Evolutionary conservation across 2,329 filamentous ascomycete species (phyloP).

Genomic region (Cercospora zeina): DNA sequence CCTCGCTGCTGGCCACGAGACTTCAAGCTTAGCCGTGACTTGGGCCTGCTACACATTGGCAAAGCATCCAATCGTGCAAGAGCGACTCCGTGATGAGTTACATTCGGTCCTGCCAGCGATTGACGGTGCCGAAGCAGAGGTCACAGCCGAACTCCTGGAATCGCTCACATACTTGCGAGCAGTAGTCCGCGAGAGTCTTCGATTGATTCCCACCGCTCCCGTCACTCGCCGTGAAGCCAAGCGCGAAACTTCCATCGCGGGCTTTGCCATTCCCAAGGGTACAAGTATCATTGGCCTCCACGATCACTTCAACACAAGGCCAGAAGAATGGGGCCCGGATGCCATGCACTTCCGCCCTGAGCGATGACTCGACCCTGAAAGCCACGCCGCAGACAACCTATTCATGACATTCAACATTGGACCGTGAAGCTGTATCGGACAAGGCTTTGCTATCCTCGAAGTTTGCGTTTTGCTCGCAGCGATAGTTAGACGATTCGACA

Average conservation of each 20-base stretch:
- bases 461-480: constrained; percentile 8
- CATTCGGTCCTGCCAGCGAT: not conserved
- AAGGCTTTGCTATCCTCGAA: constrained; percentile 15
- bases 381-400: not conserved
- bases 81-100: constrained; percentile 5
- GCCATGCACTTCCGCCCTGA: constrained; percentile 10
- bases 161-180: not conserved
- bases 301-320: not conserved
- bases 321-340: constrained; percentile 2
- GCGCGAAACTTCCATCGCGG: constrained; percentile 10
- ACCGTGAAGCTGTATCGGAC: constrained; percentile 15
- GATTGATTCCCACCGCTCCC: constrained; percentile 4
- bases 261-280: constrained; percentile 11
- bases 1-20: constrained; percentile 65
- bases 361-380: constrained; percentile 11
- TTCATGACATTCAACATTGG: constrained; percentile 16
- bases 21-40: constrained; percentile 69
- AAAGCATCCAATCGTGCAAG: constrained; percentile 7
- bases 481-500: constrained; percentile 8
- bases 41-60: constrained; percentile 72
- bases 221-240: constrained; percentile 12
- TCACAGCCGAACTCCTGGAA: constrained; percentile 1
- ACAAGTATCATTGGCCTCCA: not conserved
- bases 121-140: not conserved
- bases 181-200: constrained; percentile 1